These are phyloP conservation scores for Abrus precatorius DNA, from an alignment of 306 rosid genomes.

Conservation along the genomic window DNA sequence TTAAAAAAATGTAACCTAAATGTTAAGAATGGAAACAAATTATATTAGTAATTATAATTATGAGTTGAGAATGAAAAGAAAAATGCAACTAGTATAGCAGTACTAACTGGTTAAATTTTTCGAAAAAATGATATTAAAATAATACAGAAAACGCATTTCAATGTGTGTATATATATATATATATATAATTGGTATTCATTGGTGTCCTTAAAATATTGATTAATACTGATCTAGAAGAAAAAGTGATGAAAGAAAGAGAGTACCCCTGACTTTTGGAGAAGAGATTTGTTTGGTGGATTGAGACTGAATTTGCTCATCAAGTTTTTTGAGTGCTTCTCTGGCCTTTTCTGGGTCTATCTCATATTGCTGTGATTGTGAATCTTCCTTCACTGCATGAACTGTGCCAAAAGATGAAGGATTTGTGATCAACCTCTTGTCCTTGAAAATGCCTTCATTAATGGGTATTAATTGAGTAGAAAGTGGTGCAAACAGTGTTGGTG, in stretches of 20 bases:
- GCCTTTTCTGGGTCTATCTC: conserved; percentile 88
- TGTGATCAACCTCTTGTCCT: conserved; percentile 21
- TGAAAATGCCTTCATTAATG: conserved; percentile 33
- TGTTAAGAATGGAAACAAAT: too few species aligned
- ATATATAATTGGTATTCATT: too few species aligned
- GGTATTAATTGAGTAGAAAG: not conserved
- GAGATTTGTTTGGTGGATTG: conserved; percentile 60
- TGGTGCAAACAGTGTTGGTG: conserved; percentile 37
- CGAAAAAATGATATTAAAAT: too few species aligned
- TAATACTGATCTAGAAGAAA: too few species aligned
- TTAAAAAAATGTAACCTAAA: too few species aligned
- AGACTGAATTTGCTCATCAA: conserved; percentile 81
- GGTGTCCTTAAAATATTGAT: too few species aligned
- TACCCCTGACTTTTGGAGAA: conserved; percentile 66
- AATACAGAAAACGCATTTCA: too few species aligned
- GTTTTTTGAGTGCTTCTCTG: conserved; percentile 79
- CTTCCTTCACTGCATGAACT: conserved; percentile 63
- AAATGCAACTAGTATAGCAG: too few species aligned
- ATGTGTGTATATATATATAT: too few species aligned
- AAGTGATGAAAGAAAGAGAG: not conserved
- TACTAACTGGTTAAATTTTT: too few species aligned
- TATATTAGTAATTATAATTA: too few species aligned
- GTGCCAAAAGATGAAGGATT: conserved; percentile 35
- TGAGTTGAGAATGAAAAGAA: too few species aligned
- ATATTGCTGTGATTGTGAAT: conserved; percentile 63